Evolutionary conservation across 768 basidiomycete species (phyloP), one percentile per base, ranked within the genome.

Genomic region (Dentipellis sp.): DNA sequence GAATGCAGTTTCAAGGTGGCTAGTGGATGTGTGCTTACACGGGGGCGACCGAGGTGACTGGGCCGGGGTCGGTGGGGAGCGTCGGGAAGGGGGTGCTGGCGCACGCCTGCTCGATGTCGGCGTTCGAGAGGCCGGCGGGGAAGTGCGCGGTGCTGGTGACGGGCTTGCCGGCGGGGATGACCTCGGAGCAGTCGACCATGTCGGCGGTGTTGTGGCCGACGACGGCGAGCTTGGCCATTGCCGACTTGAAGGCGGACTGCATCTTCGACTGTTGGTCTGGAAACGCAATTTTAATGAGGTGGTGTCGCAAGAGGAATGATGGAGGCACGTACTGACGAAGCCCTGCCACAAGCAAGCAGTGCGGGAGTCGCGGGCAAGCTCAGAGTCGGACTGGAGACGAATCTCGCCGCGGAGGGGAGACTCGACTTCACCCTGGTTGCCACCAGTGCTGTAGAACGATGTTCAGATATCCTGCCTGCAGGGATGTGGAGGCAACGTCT

Each of bases 301-400:
- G 42, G 42, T 19, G n/a, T 45, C 6, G 42, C n/a, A 4, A 45
- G 42, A 45, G 16, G 6, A 6, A 6, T 3, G 29, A 6, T 29
- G 29, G 29, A 29, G 40, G 40, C 22, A 50, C 48, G 19, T 23
- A 50, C 48, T 50, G 22, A 23, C 23, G 48, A 23, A 64, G 19
- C 57, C 62, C 61, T 71, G 70, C 69, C 70, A 72, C 45, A 62
- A 54, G 65, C 70, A 72, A 21, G 69, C 68, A 10, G 69, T 70
- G 53, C 67, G 65, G 21, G 60, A 57, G 61, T 71, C 71, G 56
- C 50, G 50, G 37, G 68, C 68, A 21, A 71, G 57, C 50, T 50
- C 56, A 0, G 57, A 62, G 63, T 71, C 69, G 48, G 69, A 71
- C 59, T 70, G 63, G 39, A 71, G 68, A 50, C 70, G 69, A 53